These are phyloP conservation scores for Sesbania bispinosa DNA, from an alignment of 306 rosid species.

Conservation along the genomic window DNA sequence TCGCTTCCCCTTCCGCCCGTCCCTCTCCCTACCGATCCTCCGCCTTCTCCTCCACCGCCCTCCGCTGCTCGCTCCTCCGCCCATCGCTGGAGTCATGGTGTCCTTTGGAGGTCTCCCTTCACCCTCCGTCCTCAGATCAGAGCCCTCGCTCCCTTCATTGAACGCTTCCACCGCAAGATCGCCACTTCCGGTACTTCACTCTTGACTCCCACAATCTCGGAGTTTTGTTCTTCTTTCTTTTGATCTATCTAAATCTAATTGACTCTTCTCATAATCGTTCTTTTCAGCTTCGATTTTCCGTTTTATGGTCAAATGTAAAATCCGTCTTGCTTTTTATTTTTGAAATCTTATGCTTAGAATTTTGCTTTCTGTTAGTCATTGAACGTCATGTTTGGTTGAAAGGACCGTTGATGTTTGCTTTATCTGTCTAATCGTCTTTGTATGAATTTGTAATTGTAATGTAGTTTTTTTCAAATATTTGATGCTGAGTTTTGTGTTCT, in stretches of 20 bases:
- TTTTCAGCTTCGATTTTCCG: background rate
- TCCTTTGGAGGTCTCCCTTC: conserved; percentile 57
- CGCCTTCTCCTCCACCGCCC: conserved; percentile 40
- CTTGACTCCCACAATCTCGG: conserved; percentile 35
- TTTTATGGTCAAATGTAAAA: background rate
- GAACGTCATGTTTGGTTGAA: background rate
- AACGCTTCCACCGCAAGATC: conserved; percentile 59
- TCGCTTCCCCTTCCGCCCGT: conserved; percentile 26
- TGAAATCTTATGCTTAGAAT: no score
- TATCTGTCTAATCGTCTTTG: background rate
- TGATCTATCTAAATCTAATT: no score
- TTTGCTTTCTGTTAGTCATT: background rate
- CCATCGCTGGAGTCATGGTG: conserved; percentile 76
- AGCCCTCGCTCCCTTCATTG: conserved; percentile 55
- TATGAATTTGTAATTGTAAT: background rate
- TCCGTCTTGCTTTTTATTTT: background rate
- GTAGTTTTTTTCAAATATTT: background rate
- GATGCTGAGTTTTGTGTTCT: background rate
- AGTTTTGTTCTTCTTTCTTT: background rate
- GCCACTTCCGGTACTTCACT: conserved; percentile 58
- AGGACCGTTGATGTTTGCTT: background rate
- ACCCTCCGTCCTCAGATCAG: conserved; percentile 68
- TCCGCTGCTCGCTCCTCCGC: conserved; percentile 33
- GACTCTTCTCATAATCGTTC: no score
- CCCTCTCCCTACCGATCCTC: conserved; percentile 34